Base-by-base conservation (phyloP, 2,329 filamentous ascomycete genomes). In the Aspergillus sp. region DNA sequence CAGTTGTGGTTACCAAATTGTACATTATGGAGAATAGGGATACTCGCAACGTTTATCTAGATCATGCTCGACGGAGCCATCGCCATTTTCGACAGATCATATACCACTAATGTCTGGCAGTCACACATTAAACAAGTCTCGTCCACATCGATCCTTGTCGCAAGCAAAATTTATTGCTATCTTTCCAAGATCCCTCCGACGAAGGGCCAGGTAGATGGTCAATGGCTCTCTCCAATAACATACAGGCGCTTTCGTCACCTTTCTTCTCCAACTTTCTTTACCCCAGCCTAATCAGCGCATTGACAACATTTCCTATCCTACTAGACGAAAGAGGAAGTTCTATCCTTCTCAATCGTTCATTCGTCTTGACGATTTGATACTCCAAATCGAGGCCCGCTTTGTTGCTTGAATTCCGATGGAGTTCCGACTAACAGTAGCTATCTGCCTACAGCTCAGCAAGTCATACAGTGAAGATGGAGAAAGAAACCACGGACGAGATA, bases 11-110 rank as follows among this genome's bases (percentile, higher is more conserved):
- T 25, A 49, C 61, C 62, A 64, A 65, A 67, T 64, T 71, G 69
- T 72, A 71, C 64, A 65, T 62, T 70, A 71, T 61, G 62, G 57
- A 52, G 57, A 52, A 43, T 66, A 62, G 51, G 64, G 60, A 64
- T 70, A 64, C 50, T 28, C 25, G 3, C 22, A 19, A 28, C 15
- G 5, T 41, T 15, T 41, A 3, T 38, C 34, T 41, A 41, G 34
- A 41, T 4, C 11, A 17, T 15, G 34, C 11, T 41, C 15, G 11
- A 41, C 5, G 5, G 3, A 38, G 31, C 31, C 7, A 38, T 8
- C 7, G 13, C 11, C 34, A 13, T 41, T 41, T 41, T 13, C 13
- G 34, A 19, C 34, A 17, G 13, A 13, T 41, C 13, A 41, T 41
- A 41, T 15, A 15, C 34, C 15, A 15, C 34, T 15, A 17, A 41